Conservation (phyloP, 805 yeast genomes). For the Metschnikowia sp. region DNA sequence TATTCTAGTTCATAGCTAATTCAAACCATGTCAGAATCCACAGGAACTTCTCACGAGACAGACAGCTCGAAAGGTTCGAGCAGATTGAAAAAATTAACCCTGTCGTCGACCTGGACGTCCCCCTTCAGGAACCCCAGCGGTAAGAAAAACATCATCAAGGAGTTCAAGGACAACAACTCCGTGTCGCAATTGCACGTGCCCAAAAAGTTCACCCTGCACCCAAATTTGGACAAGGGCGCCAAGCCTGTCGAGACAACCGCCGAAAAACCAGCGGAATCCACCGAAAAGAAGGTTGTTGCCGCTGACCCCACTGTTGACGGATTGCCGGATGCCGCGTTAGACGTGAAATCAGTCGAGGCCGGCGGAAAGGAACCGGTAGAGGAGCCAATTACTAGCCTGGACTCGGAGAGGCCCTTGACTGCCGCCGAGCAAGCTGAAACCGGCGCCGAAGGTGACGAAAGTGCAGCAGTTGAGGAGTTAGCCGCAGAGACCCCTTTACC, state of each 20-base stretch:
- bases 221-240: conserved; percentile 28
- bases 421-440: conserved; percentile 2
- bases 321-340: neutral
- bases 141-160: conserved; percentile 31
- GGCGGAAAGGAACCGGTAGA: conserved; percentile 1
- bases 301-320: conserved; percentile 4
- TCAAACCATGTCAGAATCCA: conserved; percentile 12
- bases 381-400: neutral
- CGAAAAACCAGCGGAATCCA: conserved; percentile 5
- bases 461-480: neutral
- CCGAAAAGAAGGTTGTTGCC: neutral
- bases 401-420: conserved; percentile 12
- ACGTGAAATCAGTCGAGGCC: conserved; percentile 1
- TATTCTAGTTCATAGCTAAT: neutral
- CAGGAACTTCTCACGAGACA: conserved; percentile 5
- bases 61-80: conserved; percentile 13
- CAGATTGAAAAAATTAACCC: conserved; percentile 19
- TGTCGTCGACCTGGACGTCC: conserved; percentile 37
- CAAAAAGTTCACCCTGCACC: conserved; percentile 38
- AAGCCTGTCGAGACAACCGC: conserved; percentile 6
- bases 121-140: conserved; percentile 34
- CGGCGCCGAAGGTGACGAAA: neutral
- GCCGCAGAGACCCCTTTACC: too few relatives aligned
- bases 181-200: conserved; percentile 36
- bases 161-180: conserved; percentile 33